Conservation (phyloP, 768 basidiomycete species). For the Sistotremastrum niveocremeum region DNA sequence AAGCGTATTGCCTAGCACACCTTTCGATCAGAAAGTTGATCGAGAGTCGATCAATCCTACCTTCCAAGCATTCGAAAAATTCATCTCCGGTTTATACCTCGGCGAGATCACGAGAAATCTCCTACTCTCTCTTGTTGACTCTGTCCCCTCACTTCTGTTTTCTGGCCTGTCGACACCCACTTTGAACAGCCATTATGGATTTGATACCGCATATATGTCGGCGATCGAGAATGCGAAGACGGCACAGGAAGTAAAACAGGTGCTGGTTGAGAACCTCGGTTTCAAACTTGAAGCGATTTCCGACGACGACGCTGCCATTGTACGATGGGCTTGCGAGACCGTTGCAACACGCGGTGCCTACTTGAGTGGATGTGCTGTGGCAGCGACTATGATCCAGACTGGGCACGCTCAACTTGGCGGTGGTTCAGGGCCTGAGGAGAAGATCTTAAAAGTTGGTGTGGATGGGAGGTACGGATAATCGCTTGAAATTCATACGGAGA, state of each 20-base stretch:
- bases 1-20: constrained; percentile 69
- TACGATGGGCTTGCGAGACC: constrained; percentile 65
- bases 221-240: constrained; percentile 54
- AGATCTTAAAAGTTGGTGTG: constrained; percentile 63
- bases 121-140: constrained; percentile 70
- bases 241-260: constrained; percentile 41
- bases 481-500: neutral
- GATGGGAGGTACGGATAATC: constrained; percentile 64
- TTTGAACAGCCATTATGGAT: constrained; percentile 85
- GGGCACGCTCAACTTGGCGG: constrained; percentile 43
- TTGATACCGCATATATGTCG: constrained; percentile 90
- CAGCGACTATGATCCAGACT: constrained; percentile 76
- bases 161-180: constrained; percentile 54
- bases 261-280: constrained; percentile 49
- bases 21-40: constrained; percentile 86
- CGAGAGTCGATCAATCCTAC: constrained; percentile 88
- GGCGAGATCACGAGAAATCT: constrained; percentile 87
- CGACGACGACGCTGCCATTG: constrained; percentile 43
- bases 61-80: constrained; percentile 93
- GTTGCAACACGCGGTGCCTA: constrained; percentile 75
- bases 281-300: constrained; percentile 39
- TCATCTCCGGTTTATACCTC: constrained; percentile 98
- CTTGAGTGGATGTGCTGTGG: constrained; percentile 78
- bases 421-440: constrained; percentile 27
- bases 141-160: constrained; percentile 66